Percentiles rank a stretch among this genome's conserved stretches.
phyloP scores from a whole-genome alignment of 208 protist species.

The Wallacemonas sp. region DNA sequence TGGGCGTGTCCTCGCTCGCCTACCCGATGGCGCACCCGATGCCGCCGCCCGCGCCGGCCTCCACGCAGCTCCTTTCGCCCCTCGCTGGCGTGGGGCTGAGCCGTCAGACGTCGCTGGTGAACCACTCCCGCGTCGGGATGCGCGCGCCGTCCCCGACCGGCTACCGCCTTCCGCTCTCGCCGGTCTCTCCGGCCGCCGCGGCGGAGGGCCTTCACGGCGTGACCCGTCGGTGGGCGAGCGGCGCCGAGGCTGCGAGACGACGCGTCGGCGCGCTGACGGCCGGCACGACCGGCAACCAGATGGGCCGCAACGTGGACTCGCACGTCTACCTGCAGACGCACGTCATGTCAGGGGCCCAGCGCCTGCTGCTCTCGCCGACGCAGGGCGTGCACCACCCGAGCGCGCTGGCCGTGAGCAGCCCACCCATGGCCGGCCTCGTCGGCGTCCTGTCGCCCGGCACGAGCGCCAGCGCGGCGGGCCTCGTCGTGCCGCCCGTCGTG shows the following conservation, averaged over 20 bases:
- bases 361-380: background rate
- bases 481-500: background rate
- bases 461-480: background rate
- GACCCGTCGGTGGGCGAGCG: background rate
- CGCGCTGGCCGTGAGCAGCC: background rate
- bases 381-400: background rate
- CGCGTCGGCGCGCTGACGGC: background rate
- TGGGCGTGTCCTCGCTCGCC: background rate
- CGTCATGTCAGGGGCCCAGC: slow-evolving; percentile 21
- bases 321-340: slow-evolving; percentile 35
- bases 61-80: no score
- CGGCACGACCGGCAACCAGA: slow-evolving; percentile 6
- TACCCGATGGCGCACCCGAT: background rate
- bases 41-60: background rate
- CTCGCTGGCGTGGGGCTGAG: background rate
- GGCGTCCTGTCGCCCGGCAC: background rate
- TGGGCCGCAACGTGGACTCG: slow-evolving; percentile 29
- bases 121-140: background rate
- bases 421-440: background rate
- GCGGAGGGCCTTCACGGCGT: background rate
- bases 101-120: slow-evolving; percentile 1
- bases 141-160: background rate
- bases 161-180: background rate
- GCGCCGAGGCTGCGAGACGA: background rate
- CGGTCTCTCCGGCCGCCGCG: background rate